Evolutionary conservation across 768 basidiomycete genomes (phyloP).

Genomic region (Zangia roseola): DNA sequence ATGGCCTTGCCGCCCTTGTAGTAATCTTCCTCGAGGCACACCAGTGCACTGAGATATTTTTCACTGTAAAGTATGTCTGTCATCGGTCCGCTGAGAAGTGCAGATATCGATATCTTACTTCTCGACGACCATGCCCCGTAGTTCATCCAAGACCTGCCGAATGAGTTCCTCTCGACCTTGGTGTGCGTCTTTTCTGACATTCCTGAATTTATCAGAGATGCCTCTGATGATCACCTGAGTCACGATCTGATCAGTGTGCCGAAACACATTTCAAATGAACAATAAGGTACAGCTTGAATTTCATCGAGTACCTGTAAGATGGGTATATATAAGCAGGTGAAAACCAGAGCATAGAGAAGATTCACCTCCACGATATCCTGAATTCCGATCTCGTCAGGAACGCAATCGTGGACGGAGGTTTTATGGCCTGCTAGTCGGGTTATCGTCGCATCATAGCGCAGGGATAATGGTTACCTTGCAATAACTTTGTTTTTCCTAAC

Average conservation of each 20-base stretch:
- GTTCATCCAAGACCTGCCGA: slow-evolving; percentile 41
- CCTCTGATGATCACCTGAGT: slow-evolving; percentile 49
- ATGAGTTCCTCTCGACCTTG: slow-evolving; percentile 47
- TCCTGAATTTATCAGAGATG: slow-evolving; percentile 47
- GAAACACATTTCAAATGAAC: background rate
- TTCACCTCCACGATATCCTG: slow-evolving; percentile 46
- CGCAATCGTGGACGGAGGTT: background rate
- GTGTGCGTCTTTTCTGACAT: slow-evolving; percentile 45
- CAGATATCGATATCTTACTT: slow-evolving; percentile 17
- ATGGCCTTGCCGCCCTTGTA: slow-evolving; percentile 41
- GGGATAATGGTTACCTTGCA: slow-evolving; percentile 3
- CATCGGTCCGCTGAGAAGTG: slow-evolving; percentile 1
- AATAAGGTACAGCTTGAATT: slow-evolving; percentile 42
- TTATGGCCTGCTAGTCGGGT: background rate
- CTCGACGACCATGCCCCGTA: slow-evolving; percentile 41
- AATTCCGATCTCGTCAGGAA: slow-evolving; percentile 16
- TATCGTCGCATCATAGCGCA: background rate
- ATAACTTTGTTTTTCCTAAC: slow-evolving; percentile 3
- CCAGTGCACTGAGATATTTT: slow-evolving; percentile 50
- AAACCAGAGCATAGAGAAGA: background rate
- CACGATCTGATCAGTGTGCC: slow-evolving; percentile 15
- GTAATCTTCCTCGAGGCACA: slow-evolving; percentile 57
- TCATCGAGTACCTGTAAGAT: slow-evolving; percentile 45
- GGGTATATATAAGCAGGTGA: background rate
- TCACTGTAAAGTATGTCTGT: slow-evolving; percentile 35